Base-by-base conservation (phyloP, 306 rosid species). In the Prunus armeniaca region DNA sequence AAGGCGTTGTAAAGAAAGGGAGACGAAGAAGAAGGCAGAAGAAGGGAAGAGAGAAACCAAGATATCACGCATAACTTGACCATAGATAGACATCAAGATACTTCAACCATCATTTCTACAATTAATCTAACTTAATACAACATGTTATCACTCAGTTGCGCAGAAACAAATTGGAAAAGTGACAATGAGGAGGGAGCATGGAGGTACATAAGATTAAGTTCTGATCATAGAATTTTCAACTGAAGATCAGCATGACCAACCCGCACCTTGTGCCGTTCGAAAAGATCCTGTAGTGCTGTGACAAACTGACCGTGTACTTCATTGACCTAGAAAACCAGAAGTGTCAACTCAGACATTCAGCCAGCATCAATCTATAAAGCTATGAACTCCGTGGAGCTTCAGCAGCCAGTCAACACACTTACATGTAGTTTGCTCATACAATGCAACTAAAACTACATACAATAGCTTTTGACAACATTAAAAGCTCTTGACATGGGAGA, bases 251-350 rank as follows among this genome's bases (percentile, higher is more conserved):
- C 84, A 76, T 81, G 82, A 62, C 98, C 97, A 78, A 85, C 89
- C 70, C 25, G 84, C 65, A 86, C 89, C 84, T 89, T 93, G 86
- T 91, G 86, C 88, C 84, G 82, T 79, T 91, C 98, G 30, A 91
- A 93, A 69, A 93, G 96, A 65, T 86, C 90, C 83, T 86, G 77
- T 30, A 93, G 89, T 66, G 92, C 91, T 81, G 89, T 82, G 76
- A 91, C 84, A 84, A 88, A 93, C 83, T 77, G 88, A 77, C 84
- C 50, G n/a, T 91, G 97, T 67, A 80, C 76, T 74, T 76, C 87
- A 49, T 76, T 70, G 76, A 91, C 87, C 98, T 93, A 84, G 71
- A 70, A 71, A 70, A 71, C 24, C 72, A 67, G 46, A 15, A 43
- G 57, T 34, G 60, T 17, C 12, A 13, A 19, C 19, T 74, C 60